These are phyloP conservation scores for Plantago lanceolata DNA, from an alignment of 305 asterid species.

Conservation along the genomic window DNA sequence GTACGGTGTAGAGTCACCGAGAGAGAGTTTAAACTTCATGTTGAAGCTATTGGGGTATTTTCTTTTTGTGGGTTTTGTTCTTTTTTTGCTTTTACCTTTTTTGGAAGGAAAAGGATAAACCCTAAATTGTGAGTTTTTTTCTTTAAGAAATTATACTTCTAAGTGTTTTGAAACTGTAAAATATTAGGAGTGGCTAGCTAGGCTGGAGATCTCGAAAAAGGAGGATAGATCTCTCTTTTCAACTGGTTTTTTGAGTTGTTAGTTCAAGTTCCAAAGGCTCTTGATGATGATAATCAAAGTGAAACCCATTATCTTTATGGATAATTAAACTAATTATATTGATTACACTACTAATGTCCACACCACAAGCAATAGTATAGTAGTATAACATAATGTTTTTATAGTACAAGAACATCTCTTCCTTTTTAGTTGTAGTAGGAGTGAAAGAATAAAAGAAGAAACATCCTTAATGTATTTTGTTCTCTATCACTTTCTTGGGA, in stretches of 20 bases:
- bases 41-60: not conserved
- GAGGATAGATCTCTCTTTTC: slow-evolving; percentile 20
- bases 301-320: not conserved
- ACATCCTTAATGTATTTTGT: slow-evolving; percentile 25
- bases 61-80: not conserved
- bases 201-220: slow-evolving; percentile 21
- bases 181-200: slow-evolving; percentile 9
- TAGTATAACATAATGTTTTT: no score
- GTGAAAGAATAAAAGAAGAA: slow-evolving; percentile 3
- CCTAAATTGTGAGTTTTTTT: slow-evolving; percentile 12
- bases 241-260: slow-evolving; percentile 15
- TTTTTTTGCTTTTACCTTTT: not conserved
- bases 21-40: not conserved
- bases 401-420: slow-evolving; percentile 2
- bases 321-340: slow-evolving; percentile 6
- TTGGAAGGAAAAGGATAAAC: slow-evolving; percentile 2
- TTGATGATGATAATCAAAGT: slow-evolving; percentile 1
- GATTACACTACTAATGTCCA: not conserved
- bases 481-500: slow-evolving; percentile 54
- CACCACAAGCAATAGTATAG: not conserved
- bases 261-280: slow-evolving; percentile 48
- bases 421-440: slow-evolving; percentile 19
- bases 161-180: no score
- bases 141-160: no score
- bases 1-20: not conserved